phyloP scores from a whole-genome alignment of 768 basidiomycete species.

The Gloeopeniophorella convolvens region DNA sequence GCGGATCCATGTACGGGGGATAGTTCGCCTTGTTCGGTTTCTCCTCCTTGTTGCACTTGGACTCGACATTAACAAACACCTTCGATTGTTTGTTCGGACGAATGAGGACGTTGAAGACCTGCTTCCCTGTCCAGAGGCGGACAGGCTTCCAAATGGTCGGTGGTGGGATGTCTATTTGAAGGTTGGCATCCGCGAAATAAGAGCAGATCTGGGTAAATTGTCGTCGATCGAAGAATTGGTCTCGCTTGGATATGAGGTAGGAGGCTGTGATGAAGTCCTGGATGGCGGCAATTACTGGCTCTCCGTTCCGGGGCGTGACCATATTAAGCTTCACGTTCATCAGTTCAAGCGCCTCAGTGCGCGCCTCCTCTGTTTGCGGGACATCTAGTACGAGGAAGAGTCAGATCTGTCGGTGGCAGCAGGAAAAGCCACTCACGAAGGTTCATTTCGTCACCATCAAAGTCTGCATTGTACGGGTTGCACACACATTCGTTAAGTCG shows the following conservation, averaged over 20 bases:
- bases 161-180: slow-evolving; percentile 93
- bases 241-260: slow-evolving; percentile 87
- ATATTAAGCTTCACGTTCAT: slow-evolving; percentile 98
- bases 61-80: slow-evolving; percentile 91
- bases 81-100: slow-evolving; percentile 79
- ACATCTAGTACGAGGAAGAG: slow-evolving; percentile 57
- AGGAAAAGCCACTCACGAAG: slow-evolving; percentile 56
- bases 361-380: slow-evolving; percentile 96
- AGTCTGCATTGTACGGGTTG: slow-evolving; percentile 98
- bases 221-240: slow-evolving; percentile 87
- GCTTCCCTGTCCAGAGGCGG: slow-evolving; percentile 96
- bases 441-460: slow-evolving; percentile 99
- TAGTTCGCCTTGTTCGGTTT: slow-evolving; percentile 61
- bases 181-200: slow-evolving; percentile 84
- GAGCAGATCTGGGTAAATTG: slow-evolving; percentile 97
- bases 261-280: slow-evolving; percentile 99
- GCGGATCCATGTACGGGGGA: slow-evolving; percentile 52
- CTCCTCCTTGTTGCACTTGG: slow-evolving; percentile 87
- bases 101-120: slow-evolving; percentile 97
- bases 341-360: slow-evolving; percentile 93
- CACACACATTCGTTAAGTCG: slow-evolving; percentile 98
- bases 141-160: slow-evolving; percentile 92
- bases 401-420: not conserved
- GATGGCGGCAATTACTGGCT: slow-evolving; percentile 98
- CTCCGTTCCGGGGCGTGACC: slow-evolving; percentile 96